These are phyloP conservation scores for Lachnellula arida DNA, from an alignment of 2,329 filamentous ascomycete species.

Conservation along the genomic window DNA sequence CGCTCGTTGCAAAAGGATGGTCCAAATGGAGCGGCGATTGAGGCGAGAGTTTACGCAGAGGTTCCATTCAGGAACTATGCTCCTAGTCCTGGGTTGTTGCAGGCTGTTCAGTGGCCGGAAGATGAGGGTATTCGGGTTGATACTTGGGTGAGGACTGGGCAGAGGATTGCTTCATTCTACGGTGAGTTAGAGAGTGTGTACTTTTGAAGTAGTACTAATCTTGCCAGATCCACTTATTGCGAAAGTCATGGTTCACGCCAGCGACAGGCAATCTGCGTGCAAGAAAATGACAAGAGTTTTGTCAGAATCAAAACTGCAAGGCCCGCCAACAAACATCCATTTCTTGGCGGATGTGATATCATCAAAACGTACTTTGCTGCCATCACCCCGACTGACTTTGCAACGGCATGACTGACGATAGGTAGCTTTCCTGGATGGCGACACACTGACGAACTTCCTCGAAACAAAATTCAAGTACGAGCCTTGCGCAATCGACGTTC, in stretches of 20 bases:
- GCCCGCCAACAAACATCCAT: slow-evolving; percentile 53
- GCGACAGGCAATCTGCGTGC: slow-evolving; percentile 55
- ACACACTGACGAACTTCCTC: slow-evolving; percentile 36
- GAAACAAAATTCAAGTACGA: slow-evolving; percentile 30
- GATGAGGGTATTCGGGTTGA: slow-evolving; percentile 51
- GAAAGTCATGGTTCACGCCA: slow-evolving; percentile 62
- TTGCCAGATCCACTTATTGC: slow-evolving; percentile 61
- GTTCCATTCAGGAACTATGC: slow-evolving; percentile 62
- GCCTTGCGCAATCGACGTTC: slow-evolving; percentile 33
- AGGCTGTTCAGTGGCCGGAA: slow-evolving; percentile 33
- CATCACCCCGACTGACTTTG: not conserved
- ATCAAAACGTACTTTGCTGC: slow-evolving; percentile 26
- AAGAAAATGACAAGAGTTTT: slow-evolving; percentile 58
- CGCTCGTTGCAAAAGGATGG: slow-evolving; percentile 36
- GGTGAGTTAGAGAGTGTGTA: slow-evolving; percentile 29
- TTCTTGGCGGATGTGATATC: slow-evolving; percentile 48
- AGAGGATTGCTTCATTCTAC: slow-evolving; percentile 69
- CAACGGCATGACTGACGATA: not conserved
- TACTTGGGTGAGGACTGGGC: slow-evolving; percentile 64
- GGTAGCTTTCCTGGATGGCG: slow-evolving; percentile 23
- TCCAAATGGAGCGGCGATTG: slow-evolving; percentile 58
- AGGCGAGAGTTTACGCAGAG: slow-evolving; percentile 69
- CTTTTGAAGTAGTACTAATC: not conserved
- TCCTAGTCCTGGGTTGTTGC: slow-evolving; percentile 40
- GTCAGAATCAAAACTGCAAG: slow-evolving; percentile 46